Base-by-base conservation (phyloP, 2,329 filamentous ascomycete genomes). In the Nannizziopsis barbatae region DNA sequence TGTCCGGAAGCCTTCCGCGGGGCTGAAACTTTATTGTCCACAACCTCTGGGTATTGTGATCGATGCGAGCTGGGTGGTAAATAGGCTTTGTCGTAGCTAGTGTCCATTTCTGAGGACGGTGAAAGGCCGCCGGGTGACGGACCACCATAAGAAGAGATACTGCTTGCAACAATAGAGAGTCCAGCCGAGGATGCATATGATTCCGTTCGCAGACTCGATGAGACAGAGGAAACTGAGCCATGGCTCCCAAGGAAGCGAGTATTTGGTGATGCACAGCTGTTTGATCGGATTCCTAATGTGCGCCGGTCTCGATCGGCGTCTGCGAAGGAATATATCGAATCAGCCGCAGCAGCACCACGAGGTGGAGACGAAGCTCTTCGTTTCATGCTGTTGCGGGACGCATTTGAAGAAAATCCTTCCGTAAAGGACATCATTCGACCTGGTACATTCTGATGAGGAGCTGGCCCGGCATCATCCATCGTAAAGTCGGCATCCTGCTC, bases 331-430 rank as follows among this genome's bases (percentile, higher is more conserved):
- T 63, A 59, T 33, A 61, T 62, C 47, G 67, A 62, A 33, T 67
- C 65, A 17, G 53, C 22, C 22, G 22, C 51, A 33, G 62, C 58
- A 27, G 62, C 71, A 57, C 81, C 78, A 49, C 74, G 71, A 35
- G 79, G 79, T 15, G 80, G 77, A 47, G 77, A 81, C 11, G 77
- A 80, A 52, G 80, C 80, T 50, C 79, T 73, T 59, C 80, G 71
- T 63, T 83, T 84, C 56, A 76, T 74, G 42, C 79, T 77, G 47
- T 73, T 70, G 57, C 70, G 74, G 18, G 70, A 66, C 45, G 51
- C 36, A 12, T 3, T 27, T 27, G 56, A 51, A 42, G 56, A 57
- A 36, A 58, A 48, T 22, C 56, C 52, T 33, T 66, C 64, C 9
- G 63, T 45, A 45, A 63, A 64, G 7, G 63, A 62, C 9, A 64